Conservation (phyloP, 2,329 filamentous ascomycete species). For the Furcasterigmium sp. region DNA sequence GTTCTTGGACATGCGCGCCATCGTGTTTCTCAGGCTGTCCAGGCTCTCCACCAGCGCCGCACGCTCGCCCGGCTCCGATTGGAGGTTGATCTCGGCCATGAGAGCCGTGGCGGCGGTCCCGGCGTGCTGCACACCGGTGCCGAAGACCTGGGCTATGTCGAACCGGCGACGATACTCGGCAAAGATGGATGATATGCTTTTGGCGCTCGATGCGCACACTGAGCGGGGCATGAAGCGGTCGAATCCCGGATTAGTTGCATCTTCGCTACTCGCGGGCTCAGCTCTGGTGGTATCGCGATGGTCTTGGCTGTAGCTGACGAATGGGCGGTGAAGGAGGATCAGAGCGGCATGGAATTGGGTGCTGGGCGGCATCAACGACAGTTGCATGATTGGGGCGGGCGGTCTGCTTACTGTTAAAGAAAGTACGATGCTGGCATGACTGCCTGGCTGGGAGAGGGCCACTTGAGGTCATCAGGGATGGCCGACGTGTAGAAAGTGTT, state of each 20-base stretch:
- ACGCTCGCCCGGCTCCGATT: slow-evolving; percentile 3
- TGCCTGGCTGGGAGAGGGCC: not conserved
- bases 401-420: slow-evolving; percentile 6
- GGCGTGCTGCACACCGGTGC: slow-evolving; percentile 9
- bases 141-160: slow-evolving; percentile 6
- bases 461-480: slow-evolving; percentile 4
- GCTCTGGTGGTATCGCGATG: too few species aligned
- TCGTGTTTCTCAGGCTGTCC: slow-evolving; percentile 1
- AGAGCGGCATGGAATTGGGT: slow-evolving; percentile 6
- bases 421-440: slow-evolving; percentile 5
- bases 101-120: slow-evolving; percentile 7
- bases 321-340: slow-evolving; percentile 5
- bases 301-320: slow-evolving; percentile 2
- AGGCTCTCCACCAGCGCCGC: slow-evolving; percentile 2
- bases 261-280: not conserved
- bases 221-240: slow-evolving; percentile 2
- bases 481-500: slow-evolving; percentile 7
- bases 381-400: too few species aligned
- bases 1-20: slow-evolving; percentile 6
- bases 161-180: slow-evolving; percentile 6
- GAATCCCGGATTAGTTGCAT: not conserved
- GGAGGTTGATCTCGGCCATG: slow-evolving; percentile 9
- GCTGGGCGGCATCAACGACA: not conserved
- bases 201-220: slow-evolving; percentile 3
- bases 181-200: slow-evolving; percentile 5